Evolutionary conservation across 2,329 filamentous ascomycete species (phyloP).

Genomic region (Magnaporthales sp.): DNA sequence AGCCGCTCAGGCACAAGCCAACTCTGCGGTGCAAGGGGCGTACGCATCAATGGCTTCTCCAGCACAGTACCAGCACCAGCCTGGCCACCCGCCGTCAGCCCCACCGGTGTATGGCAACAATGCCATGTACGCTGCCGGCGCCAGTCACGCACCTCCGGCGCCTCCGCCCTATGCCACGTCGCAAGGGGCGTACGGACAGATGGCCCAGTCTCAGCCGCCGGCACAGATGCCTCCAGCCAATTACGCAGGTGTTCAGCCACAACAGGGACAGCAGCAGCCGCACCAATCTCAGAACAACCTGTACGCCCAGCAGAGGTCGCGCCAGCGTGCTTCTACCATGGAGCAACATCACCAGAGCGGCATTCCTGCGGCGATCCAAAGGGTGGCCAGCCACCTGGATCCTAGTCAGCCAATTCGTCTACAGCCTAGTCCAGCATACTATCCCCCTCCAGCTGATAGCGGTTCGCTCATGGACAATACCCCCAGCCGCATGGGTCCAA

Average conservation of each 20-base stretch:
- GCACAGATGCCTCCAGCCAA: conserved; percentile 58
- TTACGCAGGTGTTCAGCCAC: conserved; percentile 40
- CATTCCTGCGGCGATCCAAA: conserved; percentile 85
- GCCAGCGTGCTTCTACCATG: conserved; percentile 92
- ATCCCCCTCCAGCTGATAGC: conserved; percentile 83
- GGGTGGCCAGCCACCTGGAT: conserved; percentile 92
- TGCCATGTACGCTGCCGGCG: conserved; percentile 64
- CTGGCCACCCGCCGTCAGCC: conserved; percentile 33
- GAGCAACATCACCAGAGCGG: conserved; percentile 80
- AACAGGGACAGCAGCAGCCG: background rate
- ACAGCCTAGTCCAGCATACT: conserved; percentile 94
- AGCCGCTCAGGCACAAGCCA: conserved; percentile 62
- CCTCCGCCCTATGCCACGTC: conserved; percentile 77
- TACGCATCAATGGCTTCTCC: conserved; percentile 47
- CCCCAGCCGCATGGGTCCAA: conserved; percentile 38
- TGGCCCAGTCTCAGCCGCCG: conserved; percentile 61
- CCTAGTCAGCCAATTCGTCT: conserved; percentile 88
- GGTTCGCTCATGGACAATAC: conserved; percentile 53
- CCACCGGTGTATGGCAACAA: conserved; percentile 75
- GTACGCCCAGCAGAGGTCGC: conserved; percentile 61
- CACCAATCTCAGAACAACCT: conserved; percentile 26
- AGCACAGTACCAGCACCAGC: conserved; percentile 32
- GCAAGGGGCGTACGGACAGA: conserved; percentile 60
- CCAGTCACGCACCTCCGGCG: conserved; percentile 40
- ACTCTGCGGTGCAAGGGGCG: conserved; percentile 56